These are phyloP conservation scores for Arthrobotrys entomopaga DNA, from an alignment of 2,329 filamentous ascomycete species.

Conservation along the genomic window DNA sequence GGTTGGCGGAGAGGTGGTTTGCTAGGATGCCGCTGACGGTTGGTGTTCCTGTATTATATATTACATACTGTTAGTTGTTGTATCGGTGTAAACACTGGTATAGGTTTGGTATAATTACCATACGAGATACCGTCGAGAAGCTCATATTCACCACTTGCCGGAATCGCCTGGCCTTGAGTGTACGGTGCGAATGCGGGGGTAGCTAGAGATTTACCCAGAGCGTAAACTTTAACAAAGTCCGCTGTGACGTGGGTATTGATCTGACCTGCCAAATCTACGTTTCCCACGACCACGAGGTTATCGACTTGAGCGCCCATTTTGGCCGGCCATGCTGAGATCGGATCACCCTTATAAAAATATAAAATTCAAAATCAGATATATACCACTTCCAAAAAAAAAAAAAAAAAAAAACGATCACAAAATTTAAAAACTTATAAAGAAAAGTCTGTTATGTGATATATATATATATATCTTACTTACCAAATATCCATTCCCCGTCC, in stretches of 20 bases:
- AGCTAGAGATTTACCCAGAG: neutral
- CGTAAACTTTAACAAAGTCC: conserved; percentile 23
- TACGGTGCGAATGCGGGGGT: conserved; percentile 6
- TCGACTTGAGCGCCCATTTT: neutral
- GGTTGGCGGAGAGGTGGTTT: conserved; percentile 6
- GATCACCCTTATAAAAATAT: neutral
- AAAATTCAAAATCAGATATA: neutral
- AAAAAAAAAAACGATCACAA: too few species aligned
- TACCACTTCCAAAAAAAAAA: neutral
- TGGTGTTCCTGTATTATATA: neutral
- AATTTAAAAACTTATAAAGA: neutral
- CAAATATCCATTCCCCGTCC: neutral
- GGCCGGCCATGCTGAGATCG: conserved; percentile 6
- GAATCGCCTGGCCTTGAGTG: neutral
- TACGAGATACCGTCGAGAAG: neutral
- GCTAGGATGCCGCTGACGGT: conserved; percentile 23
- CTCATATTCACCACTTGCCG: neutral
- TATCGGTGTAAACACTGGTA: too few species aligned
- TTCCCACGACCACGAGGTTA: conserved; percentile 20
- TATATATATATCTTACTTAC: conserved; percentile 1
- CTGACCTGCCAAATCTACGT: neutral
- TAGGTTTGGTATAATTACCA: too few species aligned
- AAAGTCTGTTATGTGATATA: neutral
- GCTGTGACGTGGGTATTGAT: neutral
- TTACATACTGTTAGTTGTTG: too few species aligned